These are phyloP conservation scores for Talaromyces sp. DNA, from an alignment of 2,329 filamentous ascomycete genomes.

Conservation along the genomic window DNA sequence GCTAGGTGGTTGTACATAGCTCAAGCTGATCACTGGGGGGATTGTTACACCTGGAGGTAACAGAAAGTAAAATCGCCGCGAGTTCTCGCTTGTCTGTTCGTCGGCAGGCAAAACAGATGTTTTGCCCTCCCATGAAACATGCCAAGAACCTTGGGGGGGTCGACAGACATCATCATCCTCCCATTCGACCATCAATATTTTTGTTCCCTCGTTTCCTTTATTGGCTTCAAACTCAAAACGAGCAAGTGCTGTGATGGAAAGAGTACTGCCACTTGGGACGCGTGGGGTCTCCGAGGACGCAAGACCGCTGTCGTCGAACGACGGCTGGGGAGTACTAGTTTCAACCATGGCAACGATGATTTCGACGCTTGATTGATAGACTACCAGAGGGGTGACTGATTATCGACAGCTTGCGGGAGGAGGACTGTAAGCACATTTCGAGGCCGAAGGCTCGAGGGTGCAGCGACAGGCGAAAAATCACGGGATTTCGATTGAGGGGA, in stretches of 20 bases:
- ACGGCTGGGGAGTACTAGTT: neutral
- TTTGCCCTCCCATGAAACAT: constrained; percentile 80
- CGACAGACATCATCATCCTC: constrained; percentile 54
- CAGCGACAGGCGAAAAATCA: neutral
- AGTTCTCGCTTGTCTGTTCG: constrained; percentile 50
- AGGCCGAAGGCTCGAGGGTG: neutral
- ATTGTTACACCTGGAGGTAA: constrained; percentile 67
- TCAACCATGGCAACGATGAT: neutral
- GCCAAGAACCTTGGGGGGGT: constrained; percentile 56
- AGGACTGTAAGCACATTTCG: neutral
- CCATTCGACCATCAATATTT: constrained; percentile 93
- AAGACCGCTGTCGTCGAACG: neutral
- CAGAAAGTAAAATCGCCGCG: constrained; percentile 71
- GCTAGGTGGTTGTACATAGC: constrained; percentile 44
- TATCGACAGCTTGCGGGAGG: neutral
- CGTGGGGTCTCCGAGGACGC: neutral
- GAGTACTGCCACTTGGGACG: constrained; percentile 13
- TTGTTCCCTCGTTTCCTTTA: constrained; percentile 75
- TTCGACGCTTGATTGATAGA: neutral
- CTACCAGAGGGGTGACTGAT: neutral
- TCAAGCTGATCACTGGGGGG: constrained; percentile 66
- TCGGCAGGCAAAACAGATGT: constrained; percentile 62
- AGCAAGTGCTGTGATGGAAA: constrained; percentile 58
- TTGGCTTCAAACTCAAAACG: constrained; percentile 82
- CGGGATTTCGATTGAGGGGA: constrained; percentile 1